Conservation (phyloP, 2,329 filamentous ascomycete species). For the Westerdykella ornata region DNA sequence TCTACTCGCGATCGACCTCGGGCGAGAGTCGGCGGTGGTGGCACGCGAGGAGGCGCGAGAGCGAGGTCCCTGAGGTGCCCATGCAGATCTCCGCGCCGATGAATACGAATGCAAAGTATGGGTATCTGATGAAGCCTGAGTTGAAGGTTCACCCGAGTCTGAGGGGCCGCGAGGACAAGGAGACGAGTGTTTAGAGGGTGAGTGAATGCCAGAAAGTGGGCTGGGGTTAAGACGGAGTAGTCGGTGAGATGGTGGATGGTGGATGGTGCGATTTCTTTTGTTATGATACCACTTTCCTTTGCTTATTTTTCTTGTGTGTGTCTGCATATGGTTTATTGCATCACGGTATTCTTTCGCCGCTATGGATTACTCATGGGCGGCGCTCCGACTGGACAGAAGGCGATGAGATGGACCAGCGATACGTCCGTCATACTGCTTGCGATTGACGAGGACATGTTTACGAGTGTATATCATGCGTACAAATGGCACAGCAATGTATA, state of each 20-base stretch:
- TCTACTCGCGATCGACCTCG: slow-evolving; percentile 31
- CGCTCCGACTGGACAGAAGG: too few relatives aligned
- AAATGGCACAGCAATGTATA: too few relatives aligned
- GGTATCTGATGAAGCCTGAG: slow-evolving; percentile 51
- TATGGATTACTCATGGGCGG: too few relatives aligned
- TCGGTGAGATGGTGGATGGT: neutral
- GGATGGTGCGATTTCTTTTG: slow-evolving; percentile 3
- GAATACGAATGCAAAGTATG: slow-evolving; percentile 48
- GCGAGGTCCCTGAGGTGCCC: slow-evolving; percentile 41
- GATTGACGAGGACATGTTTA: too few relatives aligned
- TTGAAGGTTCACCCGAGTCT: slow-evolving; percentile 49
- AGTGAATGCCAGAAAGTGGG: neutral
- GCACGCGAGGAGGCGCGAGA: slow-evolving; percentile 27
- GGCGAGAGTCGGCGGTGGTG: slow-evolving; percentile 9
- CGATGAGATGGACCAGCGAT: too few relatives aligned
- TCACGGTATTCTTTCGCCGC: too few relatives aligned
- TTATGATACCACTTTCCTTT: slow-evolving; percentile 32
- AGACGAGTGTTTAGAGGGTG: slow-evolving; percentile 20
- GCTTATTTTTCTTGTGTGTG: slow-evolving; percentile 2
- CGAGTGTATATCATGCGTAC: too few relatives aligned
- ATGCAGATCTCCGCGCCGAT: slow-evolving; percentile 54
- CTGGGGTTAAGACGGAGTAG: neutral
- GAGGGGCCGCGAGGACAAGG: slow-evolving; percentile 25
- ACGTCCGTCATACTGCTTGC: too few relatives aligned
- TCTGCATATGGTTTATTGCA: too few relatives aligned